phyloP scores from a whole-genome alignment of 306 rosid species.

The Arachis hypogaea region DNA sequence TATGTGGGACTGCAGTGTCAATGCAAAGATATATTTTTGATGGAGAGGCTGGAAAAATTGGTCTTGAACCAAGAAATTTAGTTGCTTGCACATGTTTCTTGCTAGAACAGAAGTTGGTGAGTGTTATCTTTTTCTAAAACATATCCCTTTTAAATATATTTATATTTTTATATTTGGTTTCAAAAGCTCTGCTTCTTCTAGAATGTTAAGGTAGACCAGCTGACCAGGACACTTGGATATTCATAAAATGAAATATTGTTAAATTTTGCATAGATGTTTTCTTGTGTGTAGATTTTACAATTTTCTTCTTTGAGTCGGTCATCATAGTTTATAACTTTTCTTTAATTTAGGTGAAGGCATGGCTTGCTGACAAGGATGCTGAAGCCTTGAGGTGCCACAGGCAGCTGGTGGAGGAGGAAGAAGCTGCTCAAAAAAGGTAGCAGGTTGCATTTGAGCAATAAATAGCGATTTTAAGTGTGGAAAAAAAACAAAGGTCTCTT shows the following conservation, averaged over 20 bases:
- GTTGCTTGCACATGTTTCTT: slow-evolving; percentile 84
- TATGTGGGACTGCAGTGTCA: slow-evolving; percentile 66
- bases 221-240: not conserved
- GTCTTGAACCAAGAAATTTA: slow-evolving; percentile 76
- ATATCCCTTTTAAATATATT: not conserved
- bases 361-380: slow-evolving; percentile 85
- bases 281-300: not conserved
- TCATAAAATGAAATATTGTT: not conserved
- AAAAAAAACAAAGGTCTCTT: not conserved
- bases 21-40: slow-evolving; percentile 73
- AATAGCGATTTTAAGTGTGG: not conserved
- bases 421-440: slow-evolving; percentile 87
- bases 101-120: slow-evolving; percentile 85
- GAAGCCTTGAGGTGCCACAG: slow-evolving; percentile 85
- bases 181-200: slow-evolving; percentile 5
- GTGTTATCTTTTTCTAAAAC: slow-evolving; percentile 16
- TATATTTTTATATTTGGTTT: slow-evolving; percentile 7
- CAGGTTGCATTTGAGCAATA: slow-evolving; percentile 23
- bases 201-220: not conserved
- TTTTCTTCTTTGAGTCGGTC: slow-evolving; percentile 3
- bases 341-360: slow-evolving; percentile 66
- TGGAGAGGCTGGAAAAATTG: slow-evolving; percentile 76
- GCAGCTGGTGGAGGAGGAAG: slow-evolving; percentile 87
- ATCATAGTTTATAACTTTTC: slow-evolving; percentile 30
- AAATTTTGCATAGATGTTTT: not conserved